A percentile compares a stretch with the other conserved stretches of the same genome.
Evolutionary conservation across 169 alveolate genomes (phyloP).

Genomic region (Hepatocystis sp.): DNA sequence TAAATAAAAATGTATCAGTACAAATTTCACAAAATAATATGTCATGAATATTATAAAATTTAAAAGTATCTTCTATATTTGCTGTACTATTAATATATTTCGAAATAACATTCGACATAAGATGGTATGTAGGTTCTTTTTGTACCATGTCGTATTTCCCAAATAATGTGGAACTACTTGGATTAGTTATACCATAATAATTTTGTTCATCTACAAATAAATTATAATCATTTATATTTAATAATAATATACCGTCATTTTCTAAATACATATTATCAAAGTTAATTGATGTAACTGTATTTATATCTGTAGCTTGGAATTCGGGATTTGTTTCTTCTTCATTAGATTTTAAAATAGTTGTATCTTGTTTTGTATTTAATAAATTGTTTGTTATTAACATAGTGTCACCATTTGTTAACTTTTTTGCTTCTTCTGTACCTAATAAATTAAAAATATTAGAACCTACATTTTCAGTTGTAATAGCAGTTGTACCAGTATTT

Average conservation of each 20-base stretch:
- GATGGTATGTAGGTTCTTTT: conserved; percentile 21
- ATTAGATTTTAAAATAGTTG: too few species aligned
- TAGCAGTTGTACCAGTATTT: neutral
- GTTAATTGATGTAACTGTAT: conserved; percentile 23
- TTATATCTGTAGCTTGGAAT: conserved; percentile 12
- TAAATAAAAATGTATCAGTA: conserved; percentile 39
- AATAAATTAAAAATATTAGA: too few species aligned
- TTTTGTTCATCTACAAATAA: conserved; percentile 49
- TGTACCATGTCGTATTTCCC: conserved; percentile 56
- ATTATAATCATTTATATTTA: conserved; percentile 64
- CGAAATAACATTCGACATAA: conserved; percentile 8
- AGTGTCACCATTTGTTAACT: neutral
- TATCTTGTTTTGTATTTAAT: neutral
- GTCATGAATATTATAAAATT: conserved; percentile 11
- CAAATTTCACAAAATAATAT: conserved; percentile 6
- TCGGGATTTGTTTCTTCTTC: conserved; percentile 7
- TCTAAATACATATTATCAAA: conserved; percentile 58
- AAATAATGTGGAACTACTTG: conserved; percentile 30
- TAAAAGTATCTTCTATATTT: conserved; percentile 17
- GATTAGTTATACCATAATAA: conserved; percentile 26
- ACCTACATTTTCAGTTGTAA: neutral
- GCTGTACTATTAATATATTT: conserved; percentile 19
- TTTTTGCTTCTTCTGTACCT: too few species aligned
- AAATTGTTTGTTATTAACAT: neutral
- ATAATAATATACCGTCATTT: conserved; percentile 54